Conservation (phyloP, 2,329 filamentous ascomycete genomes). For the Chrysoporthe puriensis region DNA sequence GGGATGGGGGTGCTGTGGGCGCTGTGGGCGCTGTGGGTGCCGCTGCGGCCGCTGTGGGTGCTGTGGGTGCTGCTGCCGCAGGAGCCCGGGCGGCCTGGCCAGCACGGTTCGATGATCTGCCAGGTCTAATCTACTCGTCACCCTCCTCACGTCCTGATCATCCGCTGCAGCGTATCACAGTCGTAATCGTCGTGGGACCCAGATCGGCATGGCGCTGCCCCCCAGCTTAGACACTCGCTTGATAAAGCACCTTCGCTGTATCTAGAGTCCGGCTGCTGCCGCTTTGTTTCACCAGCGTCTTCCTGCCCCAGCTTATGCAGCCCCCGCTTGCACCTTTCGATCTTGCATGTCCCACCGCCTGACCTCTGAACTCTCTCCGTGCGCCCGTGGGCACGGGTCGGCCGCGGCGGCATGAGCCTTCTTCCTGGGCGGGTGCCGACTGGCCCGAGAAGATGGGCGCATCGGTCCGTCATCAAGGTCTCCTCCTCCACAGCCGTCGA, state of each 20-base stretch:
- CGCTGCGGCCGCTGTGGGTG: not conserved
- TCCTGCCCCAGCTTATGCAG: not conserved
- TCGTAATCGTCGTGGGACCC: not conserved
- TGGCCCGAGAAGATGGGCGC: not conserved
- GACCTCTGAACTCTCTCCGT: not conserved
- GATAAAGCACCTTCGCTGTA: no score
- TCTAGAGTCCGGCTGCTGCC: not conserved
- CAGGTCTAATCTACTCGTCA: no score
- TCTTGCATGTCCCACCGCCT: slow-evolving; percentile 5
- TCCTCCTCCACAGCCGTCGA: not conserved
- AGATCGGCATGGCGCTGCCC: no score
- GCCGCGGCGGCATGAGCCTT: not conserved
- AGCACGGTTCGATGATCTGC: no score
- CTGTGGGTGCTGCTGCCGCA: not conserved
- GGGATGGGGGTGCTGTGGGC: not conserved
- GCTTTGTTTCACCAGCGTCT: not conserved
- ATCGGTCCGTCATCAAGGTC: no score
- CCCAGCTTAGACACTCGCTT: no score
- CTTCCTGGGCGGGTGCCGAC: not conserved
- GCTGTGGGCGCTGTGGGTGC: not conserved
- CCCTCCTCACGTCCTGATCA: no score
- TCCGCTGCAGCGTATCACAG: not conserved
- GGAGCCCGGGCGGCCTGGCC: no score
- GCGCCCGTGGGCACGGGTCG: not conserved
- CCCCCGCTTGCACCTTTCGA: not conserved